phyloP scores from a whole-genome alignment of 495 filamentous ascomycete species.

The Aspergillus egyptiacus region DNA sequence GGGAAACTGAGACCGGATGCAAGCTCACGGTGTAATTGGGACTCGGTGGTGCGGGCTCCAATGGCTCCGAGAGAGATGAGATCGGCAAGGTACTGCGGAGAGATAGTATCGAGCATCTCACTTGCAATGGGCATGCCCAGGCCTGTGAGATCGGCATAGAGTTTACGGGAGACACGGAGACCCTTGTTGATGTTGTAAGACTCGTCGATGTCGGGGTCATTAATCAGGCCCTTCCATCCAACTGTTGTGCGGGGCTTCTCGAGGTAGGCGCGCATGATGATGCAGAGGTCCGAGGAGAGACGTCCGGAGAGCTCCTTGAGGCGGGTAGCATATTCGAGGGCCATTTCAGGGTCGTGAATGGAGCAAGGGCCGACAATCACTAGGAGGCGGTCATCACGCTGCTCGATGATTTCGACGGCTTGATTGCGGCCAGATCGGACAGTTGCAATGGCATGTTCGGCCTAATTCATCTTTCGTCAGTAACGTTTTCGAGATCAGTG shows the following conservation, averaged over 20 bases:
- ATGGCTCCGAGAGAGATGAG: conserved; percentile 93
- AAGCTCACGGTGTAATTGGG: conserved; percentile 89
- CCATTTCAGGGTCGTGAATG: conserved; percentile 86
- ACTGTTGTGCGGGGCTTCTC: conserved; percentile 99
- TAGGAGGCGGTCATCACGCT: conserved; percentile 75
- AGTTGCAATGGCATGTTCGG: conserved; percentile 49
- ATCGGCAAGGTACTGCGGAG: conserved; percentile 92
- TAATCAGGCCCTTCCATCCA: conserved; percentile 98
- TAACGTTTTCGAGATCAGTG: not conserved
- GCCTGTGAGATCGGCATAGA: conserved; percentile 84
- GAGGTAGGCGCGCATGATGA: conserved; percentile 98
- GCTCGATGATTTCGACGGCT: conserved; percentile 76
- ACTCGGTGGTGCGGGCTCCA: conserved; percentile 95
- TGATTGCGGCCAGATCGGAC: conserved; percentile 80
- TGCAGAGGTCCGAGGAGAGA: conserved; percentile 74
- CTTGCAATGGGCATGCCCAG: conserved; percentile 87
- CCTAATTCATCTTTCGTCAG: conserved; percentile 25
- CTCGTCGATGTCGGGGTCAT: conserved; percentile 96
- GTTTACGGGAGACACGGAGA: conserved; percentile 74
- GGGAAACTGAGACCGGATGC: conserved; percentile 97
- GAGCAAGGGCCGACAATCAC: conserved; percentile 96
- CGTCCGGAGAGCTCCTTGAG: conserved; percentile 68
- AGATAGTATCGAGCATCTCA: conserved; percentile 98
- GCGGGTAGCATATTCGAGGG: conserved; percentile 77
- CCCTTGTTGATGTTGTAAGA: conserved; percentile 99